Evolutionary conservation across 2,329 filamentous ascomycete species (phyloP).

Genomic region (Aquanectria penicillioides): DNA sequence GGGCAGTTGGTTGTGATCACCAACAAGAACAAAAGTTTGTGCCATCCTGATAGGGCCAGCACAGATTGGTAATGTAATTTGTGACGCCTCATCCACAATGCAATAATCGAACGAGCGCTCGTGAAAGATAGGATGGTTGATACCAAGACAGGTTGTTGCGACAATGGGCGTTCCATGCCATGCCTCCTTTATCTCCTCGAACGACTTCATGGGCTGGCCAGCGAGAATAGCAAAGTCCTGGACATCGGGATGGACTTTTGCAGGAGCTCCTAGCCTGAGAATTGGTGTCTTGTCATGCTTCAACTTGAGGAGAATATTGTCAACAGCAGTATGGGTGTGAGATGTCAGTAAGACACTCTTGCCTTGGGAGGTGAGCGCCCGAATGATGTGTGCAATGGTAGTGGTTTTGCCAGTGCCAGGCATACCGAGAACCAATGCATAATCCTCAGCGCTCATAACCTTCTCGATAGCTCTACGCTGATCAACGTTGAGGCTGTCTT

Average conservation of each 20-base stretch:
- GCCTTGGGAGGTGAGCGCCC: conserved; percentile 84
- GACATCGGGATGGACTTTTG: conserved; percentile 90
- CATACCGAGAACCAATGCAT: conserved; percentile 97
- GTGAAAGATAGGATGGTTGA: conserved; percentile 88
- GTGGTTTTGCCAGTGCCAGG: conserved; percentile 98
- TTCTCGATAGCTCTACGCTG: conserved; percentile 89
- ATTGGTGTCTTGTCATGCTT: conserved; percentile 80
- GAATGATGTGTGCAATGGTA: conserved; percentile 96
- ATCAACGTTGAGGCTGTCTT: conserved; percentile 82
- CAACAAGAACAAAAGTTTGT: conserved; percentile 91
- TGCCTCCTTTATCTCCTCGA: conserved; percentile 84
- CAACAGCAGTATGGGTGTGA: conserved; percentile 96
- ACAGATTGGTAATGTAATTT: conserved; percentile 95
- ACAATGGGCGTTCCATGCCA: conserved; percentile 92
- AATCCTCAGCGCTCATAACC: conserved; percentile 95
- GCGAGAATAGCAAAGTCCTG: conserved; percentile 85
- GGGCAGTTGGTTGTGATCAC: conserved; percentile 95
- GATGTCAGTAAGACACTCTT: conserved; percentile 95
- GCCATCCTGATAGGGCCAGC: conserved; percentile 94
- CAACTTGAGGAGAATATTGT: conserved; percentile 96
- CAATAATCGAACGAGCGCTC: conserved; percentile 96
- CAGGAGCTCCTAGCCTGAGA: conserved; percentile 83
- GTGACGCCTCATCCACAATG: conserved; percentile 97
- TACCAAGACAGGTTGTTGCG: conserved; percentile 92
- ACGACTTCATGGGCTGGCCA: conserved; percentile 75